Evolutionary conservation across 2,329 filamentous ascomycete genomes (phyloP).

Genomic region (Sporothrix luriei): DNA sequence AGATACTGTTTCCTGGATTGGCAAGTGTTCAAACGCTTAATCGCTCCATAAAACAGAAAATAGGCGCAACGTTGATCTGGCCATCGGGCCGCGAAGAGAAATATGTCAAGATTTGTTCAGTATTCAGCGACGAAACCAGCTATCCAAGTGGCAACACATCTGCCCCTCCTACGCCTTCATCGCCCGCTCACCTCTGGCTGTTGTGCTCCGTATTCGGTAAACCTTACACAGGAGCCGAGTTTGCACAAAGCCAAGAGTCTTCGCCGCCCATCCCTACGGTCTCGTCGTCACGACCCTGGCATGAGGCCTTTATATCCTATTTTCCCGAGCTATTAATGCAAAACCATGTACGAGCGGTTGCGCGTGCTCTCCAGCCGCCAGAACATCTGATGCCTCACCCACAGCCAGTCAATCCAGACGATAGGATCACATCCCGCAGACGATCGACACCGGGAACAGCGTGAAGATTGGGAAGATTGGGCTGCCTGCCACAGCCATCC

Average conservation of each 20-base stretch:
- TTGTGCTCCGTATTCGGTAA: neutral
- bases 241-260: neutral
- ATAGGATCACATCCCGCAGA: constrained; percentile 23
- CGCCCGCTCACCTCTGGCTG: neutral
- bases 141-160: neutral
- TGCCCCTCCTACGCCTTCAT: neutral
- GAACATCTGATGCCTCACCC: neutral
- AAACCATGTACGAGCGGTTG: no score
- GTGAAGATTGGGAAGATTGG: constrained; percentile 13
- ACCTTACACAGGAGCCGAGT: no score
- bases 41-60: constrained; percentile 20
- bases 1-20: constrained; percentile 1
- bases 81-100: neutral
- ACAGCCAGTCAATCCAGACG: constrained; percentile 15
- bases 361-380: constrained; percentile 15
- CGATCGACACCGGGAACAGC: constrained; percentile 24
- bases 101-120: constrained; percentile 8
- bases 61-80: neutral
- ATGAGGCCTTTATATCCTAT: constrained; percentile 5
- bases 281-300: neutral
- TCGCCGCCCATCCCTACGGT: neutral
- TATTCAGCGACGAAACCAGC: constrained; percentile 1
- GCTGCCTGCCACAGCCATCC: constrained; percentile 11
- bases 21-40: neutral
- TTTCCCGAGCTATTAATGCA: neutral